Evolutionary conservation across 208 protist species (phyloP).

Genomic region (Leishmania braziliensis): DNA sequence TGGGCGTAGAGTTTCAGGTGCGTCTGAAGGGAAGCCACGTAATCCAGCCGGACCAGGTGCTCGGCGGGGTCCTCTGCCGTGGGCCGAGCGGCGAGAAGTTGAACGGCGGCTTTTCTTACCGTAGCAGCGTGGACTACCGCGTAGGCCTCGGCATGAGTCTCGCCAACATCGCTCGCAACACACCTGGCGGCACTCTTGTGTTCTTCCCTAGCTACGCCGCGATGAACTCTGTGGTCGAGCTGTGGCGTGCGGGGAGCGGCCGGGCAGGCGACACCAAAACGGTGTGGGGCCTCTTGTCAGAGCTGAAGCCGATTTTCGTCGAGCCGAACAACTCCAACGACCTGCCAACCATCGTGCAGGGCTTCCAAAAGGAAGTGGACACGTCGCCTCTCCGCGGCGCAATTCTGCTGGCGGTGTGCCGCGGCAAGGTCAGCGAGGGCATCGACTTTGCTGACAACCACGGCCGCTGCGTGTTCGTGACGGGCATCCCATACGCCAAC

Average conservation of each 20-base stretch:
- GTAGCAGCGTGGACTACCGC: constrained; percentile 79
- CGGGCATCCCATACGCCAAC: constrained; percentile 94
- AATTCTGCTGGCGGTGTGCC: constrained; percentile 95
- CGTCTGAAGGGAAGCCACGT: constrained; percentile 92
- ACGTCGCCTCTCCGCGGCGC: constrained; percentile 65
- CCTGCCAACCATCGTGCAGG: constrained; percentile 51
- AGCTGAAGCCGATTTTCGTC: constrained; percentile 88
- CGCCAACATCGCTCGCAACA: constrained; percentile 86
- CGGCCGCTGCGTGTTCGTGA: constrained; percentile 95
- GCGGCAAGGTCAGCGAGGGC: constrained; percentile 98
- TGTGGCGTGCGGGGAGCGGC: constrained; percentile 70
- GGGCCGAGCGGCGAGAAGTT: constrained; percentile 77
- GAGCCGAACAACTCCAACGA: constrained; percentile 69
- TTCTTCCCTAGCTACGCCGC: constrained; percentile 97
- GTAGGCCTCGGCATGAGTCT: constrained; percentile 80
- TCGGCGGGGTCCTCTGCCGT: constrained; percentile 61
- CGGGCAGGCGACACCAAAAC: constrained; percentile 46
- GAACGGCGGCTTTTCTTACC: constrained; percentile 85
- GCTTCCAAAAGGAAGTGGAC: constrained; percentile 81
- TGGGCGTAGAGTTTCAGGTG: constrained; percentile 84
- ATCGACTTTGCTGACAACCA: constrained; percentile 97
- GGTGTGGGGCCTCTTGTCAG: constrained; percentile 79
- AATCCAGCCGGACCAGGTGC: constrained; percentile 79
- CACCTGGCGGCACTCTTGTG: constrained; percentile 96
- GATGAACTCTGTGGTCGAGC: constrained; percentile 67